Evolutionary conservation across 306 rosid genomes (phyloP), one percentile per base, ranked within the genome.

Genomic region (Parietaria judaica): DNA sequence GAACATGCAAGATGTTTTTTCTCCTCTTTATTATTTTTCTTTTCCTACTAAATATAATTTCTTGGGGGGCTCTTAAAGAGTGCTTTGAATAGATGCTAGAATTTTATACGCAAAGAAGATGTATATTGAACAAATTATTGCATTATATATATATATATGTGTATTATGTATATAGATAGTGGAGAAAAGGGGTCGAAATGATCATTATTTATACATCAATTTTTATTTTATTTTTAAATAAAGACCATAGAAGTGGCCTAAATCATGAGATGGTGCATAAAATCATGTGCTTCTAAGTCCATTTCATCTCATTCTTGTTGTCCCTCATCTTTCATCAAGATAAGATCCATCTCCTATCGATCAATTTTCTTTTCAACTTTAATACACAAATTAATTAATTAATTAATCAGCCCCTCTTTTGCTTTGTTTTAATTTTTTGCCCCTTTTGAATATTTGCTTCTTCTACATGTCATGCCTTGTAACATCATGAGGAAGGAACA

Each of bases 221-320:
- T 56, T 68, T 16, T 12, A 38, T 8, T 54, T 23, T 0, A 23
- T 23, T 23, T 23, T 23, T 23, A 0, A 23, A 23, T 23, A 36
- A 65, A 14, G 56, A 36, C 9, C 10, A 49, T 8, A 45, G 52
- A 37, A 66, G 66, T 74, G 79, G 66, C 72, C 68, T 69, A 55
- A 69, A 75, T 81, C 74, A 72, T 72, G 74, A 66, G 70, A 35
- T 49, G 72, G 43, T 68, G 60, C 64, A 74, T 66, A 74, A 48
- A 57, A 61, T 81, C 80, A 70, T 73, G 76, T 69, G 63, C 66
- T 58, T 46, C 51, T 53, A 16, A 49, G 68, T 49, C 73, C 72
- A 66, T 61, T 11, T 60, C 57, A 60, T 41, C 6, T 65, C 61
- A 48, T 39, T 35, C 60, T 58, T 46, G 79, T 47, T 71, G 64